Conservation (phyloP, 1,284 basidiomycete genomes). For the Takashimella koratensis region DNA sequence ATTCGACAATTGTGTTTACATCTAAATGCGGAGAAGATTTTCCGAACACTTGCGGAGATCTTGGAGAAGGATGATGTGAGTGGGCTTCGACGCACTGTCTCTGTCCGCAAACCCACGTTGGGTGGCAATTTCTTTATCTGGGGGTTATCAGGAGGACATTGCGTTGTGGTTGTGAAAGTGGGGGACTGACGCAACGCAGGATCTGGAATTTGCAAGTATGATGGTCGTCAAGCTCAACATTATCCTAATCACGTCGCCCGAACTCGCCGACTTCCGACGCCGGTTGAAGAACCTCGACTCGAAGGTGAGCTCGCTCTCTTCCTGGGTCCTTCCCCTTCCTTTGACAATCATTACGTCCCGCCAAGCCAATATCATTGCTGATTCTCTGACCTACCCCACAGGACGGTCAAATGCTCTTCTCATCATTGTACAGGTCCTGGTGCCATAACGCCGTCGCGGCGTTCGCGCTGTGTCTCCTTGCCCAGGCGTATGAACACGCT, state of each 20-base stretch:
- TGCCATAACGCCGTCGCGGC: conserved; percentile 97
- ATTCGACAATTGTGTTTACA: conserved; percentile 92
- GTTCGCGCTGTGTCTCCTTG: conserved; percentile 90
- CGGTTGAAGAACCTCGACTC: conserved; percentile 89
- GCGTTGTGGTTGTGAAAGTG: no score
- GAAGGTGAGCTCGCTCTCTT: conserved; percentile 62
- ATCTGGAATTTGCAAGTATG: conserved; percentile 92
- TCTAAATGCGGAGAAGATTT: conserved; percentile 93
- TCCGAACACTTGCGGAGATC: conserved; percentile 92
- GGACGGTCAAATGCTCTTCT: conserved; percentile 89
- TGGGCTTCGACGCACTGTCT: no score
- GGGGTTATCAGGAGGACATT: no score
- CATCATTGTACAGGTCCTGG: conserved; percentile 92
- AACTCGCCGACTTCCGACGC: conserved; percentile 88
- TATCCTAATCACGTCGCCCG: conserved; percentile 94
- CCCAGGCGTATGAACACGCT: conserved; percentile 98
- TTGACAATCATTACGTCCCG: no score
- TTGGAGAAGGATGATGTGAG: conserved; percentile 93
- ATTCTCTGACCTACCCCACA: no score
- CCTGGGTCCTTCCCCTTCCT: background rate
- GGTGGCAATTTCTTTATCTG: no score
- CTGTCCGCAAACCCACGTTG: no score
- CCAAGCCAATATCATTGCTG: no score
- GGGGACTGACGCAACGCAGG: no score
- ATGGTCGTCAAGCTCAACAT: conserved; percentile 97